A percentile compares a stretch with the other conserved stretches of the same genome.
phyloP scores from a whole-genome alignment of 495 filamentous ascomycete genomes.

The Filosporella fistucella region DNA sequence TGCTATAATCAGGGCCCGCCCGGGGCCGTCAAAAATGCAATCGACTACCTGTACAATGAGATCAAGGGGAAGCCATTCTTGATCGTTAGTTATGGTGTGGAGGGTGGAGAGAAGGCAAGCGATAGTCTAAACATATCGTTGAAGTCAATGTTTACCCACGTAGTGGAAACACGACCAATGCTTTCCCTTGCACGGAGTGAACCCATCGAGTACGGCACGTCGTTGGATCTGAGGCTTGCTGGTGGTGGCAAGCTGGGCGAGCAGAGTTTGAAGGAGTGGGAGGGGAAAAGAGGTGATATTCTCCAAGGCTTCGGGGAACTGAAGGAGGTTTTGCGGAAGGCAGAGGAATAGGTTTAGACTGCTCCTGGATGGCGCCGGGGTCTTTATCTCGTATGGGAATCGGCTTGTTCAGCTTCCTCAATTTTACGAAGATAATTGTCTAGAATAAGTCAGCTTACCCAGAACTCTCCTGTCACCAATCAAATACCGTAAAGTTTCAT shows the following conservation, averaged over 20 bases:
- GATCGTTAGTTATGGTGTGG: conserved; percentile 51
- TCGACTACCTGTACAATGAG: conserved; percentile 56
- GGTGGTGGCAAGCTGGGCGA: conserved; percentile 4
- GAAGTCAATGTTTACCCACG: not conserved
- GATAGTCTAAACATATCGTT: conserved; percentile 3
- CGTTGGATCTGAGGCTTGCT: conserved; percentile 1
- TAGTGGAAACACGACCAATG: conserved; percentile 6
- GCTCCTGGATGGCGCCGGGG: no score
- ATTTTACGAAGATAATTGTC: conserved; percentile 1
- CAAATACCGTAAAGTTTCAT: conserved; percentile 8
- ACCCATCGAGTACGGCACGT: not conserved
- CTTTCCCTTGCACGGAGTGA: conserved; percentile 2
- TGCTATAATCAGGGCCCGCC: conserved; percentile 51
- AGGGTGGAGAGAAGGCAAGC: conserved; percentile 35
- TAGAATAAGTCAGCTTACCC: not conserved
- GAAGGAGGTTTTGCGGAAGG: conserved; percentile 2
- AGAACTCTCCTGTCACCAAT: conserved; percentile 1
- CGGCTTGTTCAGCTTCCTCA: not conserved
- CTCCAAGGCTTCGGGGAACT: conserved; percentile 8
- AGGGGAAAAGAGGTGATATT: conserved; percentile 2
- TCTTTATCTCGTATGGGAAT: not conserved
- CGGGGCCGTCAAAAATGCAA: conserved; percentile 56
- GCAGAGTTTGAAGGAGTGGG: conserved; percentile 3
- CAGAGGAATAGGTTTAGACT: no score
- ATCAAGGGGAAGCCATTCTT: conserved; percentile 54